Evolutionary conservation across 176 grass and related monocot species (phyloP).

Genomic region (Avena insularis): DNA sequence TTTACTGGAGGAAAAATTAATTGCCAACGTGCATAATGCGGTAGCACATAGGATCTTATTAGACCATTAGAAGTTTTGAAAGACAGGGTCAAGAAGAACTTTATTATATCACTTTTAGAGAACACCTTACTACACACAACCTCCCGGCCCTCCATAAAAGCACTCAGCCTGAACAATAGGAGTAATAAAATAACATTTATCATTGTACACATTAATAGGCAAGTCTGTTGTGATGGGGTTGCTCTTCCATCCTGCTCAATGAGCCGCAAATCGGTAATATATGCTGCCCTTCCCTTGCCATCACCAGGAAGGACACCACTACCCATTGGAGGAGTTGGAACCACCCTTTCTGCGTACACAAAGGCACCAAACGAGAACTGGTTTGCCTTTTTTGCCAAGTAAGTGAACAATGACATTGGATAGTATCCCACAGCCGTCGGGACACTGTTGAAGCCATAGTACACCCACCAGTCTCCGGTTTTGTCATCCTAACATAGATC

Average conservation of each 20-base stretch:
- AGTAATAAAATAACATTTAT: not conserved
- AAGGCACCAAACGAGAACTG: not conserved
- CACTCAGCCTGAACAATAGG: not conserved
- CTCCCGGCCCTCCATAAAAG: not conserved
- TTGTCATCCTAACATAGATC: not conserved
- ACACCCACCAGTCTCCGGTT: constrained; percentile 7
- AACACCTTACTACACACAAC: not conserved
- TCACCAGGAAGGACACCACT: not conserved
- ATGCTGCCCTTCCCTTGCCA: not conserved
- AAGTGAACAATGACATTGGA: not conserved
- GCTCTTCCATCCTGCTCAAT: not conserved
- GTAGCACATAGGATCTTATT: not conserved
- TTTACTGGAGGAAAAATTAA: not conserved
- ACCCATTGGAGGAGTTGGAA: not conserved
- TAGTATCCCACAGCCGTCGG: not conserved
- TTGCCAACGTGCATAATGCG: not conserved
- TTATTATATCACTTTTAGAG: not conserved
- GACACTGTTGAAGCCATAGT: not conserved
- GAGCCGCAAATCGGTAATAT: not conserved
- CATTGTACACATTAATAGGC: not conserved
- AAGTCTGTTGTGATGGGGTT: not conserved
- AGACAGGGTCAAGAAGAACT: not conserved
- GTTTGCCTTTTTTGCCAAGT: not conserved
- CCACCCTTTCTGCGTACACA: not conserved
- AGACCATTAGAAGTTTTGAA: not conserved